These are phyloP conservation scores for Penicillium paxilli DNA, from an alignment of 495 filamentous ascomycete genomes.

Conservation along the genomic window DNA sequence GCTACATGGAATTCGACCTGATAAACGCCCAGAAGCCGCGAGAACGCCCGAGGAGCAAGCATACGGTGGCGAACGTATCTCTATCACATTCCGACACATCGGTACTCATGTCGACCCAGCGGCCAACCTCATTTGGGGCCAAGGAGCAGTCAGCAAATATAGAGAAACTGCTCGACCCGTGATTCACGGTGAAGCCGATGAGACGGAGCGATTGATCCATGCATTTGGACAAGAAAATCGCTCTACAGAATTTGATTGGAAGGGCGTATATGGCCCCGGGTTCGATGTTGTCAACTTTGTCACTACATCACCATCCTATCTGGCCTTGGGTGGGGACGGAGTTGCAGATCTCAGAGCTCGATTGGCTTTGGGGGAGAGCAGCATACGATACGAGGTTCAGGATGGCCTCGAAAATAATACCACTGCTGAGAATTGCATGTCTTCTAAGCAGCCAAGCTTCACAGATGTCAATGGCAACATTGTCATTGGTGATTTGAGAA, in stretches of 20 bases:
- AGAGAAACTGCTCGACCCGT: conserved; percentile 57
- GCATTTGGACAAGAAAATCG: conserved; percentile 90
- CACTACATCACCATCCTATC: conserved; percentile 47
- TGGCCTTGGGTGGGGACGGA: conserved; percentile 52
- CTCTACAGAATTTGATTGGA: conserved; percentile 74
- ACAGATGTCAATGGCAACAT: conserved; percentile 25
- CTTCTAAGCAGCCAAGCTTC: conserved; percentile 24
- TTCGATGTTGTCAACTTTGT: conserved; percentile 85
- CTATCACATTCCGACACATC: conserved; percentile 89
- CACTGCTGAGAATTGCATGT: not conserved
- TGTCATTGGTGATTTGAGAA: conserved; percentile 35
- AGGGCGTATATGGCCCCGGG: conserved; percentile 71
- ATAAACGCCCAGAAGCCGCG: conserved; percentile 68
- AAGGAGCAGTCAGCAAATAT: conserved; percentile 75
- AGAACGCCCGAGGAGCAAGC: conserved; percentile 71
- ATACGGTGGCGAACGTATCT: conserved; percentile 76
- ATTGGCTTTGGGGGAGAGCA: conserved; percentile 58
- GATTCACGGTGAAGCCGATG: conserved; percentile 63
- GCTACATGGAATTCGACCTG: conserved; percentile 86
- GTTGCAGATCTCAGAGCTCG: conserved; percentile 59
- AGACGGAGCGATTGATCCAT: conserved; percentile 68
- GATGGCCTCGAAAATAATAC: not conserved
- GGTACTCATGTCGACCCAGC: conserved; percentile 74
- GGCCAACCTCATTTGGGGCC: conserved; percentile 78
- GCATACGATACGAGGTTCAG: conserved; percentile 49